A percentile compares a stretch with the other conserved stretches of the same genome.
phyloP scores from a whole-genome alignment of 1,284 basidiomycete genomes.

The Microbotryum saponariae region DNA sequence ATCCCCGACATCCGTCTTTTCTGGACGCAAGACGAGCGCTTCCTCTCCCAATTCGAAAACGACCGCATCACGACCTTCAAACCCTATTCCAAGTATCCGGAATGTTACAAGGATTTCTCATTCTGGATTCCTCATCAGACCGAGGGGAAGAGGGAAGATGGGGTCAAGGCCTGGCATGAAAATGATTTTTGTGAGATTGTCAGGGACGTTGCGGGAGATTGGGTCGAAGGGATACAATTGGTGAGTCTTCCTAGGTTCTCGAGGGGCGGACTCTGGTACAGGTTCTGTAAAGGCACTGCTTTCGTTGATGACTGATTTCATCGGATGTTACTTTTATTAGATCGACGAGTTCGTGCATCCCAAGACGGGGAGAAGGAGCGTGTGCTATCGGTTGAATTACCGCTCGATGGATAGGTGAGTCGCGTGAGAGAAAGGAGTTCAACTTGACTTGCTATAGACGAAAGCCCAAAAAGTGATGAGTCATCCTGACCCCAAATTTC shows the following conservation, averaged over 20 bases:
- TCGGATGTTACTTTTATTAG: slow-evolving; percentile 44
- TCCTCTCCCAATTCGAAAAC: slow-evolving; percentile 73
- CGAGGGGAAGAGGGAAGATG: neutral
- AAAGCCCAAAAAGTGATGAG: no score
- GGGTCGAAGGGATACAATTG: slow-evolving; percentile 82
- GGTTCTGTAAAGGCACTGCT: no score
- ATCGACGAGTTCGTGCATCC: slow-evolving; percentile 90
- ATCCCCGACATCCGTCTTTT: slow-evolving; percentile 99
- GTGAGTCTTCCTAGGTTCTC: slow-evolving; percentile 45
- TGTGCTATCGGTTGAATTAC: slow-evolving; percentile 89
- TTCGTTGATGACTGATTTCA: neutral
- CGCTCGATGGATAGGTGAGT: slow-evolving; percentile 86
- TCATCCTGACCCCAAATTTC: no score
- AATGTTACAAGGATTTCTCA: slow-evolving; percentile 81
- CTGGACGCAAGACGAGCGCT: slow-evolving; percentile 86
- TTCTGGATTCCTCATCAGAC: slow-evolving; percentile 66
- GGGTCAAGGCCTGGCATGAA: slow-evolving; percentile 57
- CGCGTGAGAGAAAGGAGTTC: neutral
- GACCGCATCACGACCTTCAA: slow-evolving; percentile 72
- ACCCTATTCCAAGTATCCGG: slow-evolving; percentile 81
- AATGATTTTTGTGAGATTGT: slow-evolving; percentile 97
- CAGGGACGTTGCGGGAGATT: slow-evolving; percentile 80
- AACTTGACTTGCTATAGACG: no score
- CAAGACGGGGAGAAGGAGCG: slow-evolving; percentile 68
- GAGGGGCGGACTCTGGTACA: no score